These are phyloP conservation scores for Fraxinus excelsior DNA, from an alignment of 257 asterid genomes.

Conservation along the genomic window DNA sequence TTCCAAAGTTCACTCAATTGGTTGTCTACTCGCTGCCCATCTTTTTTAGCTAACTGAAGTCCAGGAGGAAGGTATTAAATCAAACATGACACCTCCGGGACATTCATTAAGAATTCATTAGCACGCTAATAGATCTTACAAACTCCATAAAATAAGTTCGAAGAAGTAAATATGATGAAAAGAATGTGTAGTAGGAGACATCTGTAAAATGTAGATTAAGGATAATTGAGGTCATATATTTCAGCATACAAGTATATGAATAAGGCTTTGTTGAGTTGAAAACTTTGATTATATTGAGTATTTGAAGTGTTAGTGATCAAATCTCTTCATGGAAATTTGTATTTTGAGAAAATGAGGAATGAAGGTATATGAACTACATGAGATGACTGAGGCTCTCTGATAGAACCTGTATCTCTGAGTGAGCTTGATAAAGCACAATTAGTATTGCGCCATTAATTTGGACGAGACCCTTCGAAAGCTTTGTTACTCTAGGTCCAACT, in stretches of 20 bases:
- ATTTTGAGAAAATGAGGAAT: constrained; percentile 3
- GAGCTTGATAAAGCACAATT: neutral
- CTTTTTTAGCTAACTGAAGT: constrained; percentile 16
- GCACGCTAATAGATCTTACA: neutral
- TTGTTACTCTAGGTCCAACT: constrained; percentile 14
- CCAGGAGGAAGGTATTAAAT: neutral
- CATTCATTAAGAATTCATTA: neutral
- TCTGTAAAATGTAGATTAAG: neutral
- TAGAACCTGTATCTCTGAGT: neutral
- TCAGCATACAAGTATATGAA: neutral
- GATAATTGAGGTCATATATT: neutral
- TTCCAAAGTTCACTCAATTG: neutral
- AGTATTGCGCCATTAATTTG: neutral
- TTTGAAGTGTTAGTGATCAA: neutral
- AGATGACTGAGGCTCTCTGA: neutral
- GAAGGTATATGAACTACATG: neutral
- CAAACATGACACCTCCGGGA: constrained; percentile 1
- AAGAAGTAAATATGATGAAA: neutral
- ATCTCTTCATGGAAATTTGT: neutral
- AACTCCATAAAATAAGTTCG: neutral
- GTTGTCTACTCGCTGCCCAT: neutral
- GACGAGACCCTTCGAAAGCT: constrained; percentile 15
- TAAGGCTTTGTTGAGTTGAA: neutral
- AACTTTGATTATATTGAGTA: neutral
- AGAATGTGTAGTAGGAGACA: constrained; percentile 1